Conservation (phyloP, 345 rosid species). For the Draba incana region DNA sequence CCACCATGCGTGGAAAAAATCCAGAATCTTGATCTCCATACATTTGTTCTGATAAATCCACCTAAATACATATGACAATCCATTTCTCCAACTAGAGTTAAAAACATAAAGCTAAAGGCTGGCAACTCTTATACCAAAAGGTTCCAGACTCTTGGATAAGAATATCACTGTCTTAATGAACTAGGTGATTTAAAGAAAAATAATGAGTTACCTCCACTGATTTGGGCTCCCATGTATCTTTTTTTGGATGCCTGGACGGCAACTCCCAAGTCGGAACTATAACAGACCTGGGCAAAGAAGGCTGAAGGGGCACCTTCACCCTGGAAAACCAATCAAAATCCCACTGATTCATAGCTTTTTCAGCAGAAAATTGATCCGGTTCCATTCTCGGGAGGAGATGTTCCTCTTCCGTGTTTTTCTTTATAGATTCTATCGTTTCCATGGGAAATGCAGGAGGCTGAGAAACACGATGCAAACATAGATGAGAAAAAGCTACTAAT, state of each 20-base stretch:
- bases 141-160: background rate
- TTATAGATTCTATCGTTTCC: slow-evolving; percentile 77
- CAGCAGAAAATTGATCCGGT: slow-evolving; percentile 67
- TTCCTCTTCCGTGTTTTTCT: slow-evolving; percentile 82
- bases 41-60: slow-evolving; percentile 77
- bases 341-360: slow-evolving; percentile 84
- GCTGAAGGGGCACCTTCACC: slow-evolving; percentile 75
- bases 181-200: background rate
- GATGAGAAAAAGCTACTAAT: background rate
- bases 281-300: slow-evolving; percentile 69
- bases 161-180: slow-evolving; percentile 9
- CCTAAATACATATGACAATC: slow-evolving; percentile 60
- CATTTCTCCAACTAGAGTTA: slow-evolving; percentile 42
- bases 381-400: slow-evolving; percentile 81
- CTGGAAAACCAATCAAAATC: slow-evolving; percentile 91
- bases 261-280: slow-evolving; percentile 87
- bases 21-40: slow-evolving; percentile 68
- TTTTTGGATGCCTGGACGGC: slow-evolving; percentile 65
- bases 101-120: slow-evolving; percentile 33
- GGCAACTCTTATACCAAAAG: background rate
- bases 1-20: slow-evolving; percentile 60
- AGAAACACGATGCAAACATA: slow-evolving; percentile 28
- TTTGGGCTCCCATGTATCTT: slow-evolving; percentile 61
- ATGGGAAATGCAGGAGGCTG: slow-evolving; percentile 97
- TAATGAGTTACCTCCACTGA: slow-evolving; percentile 54